A percentile compares a stretch with the other conserved stretches of the same genome.
Conservation (phyloP, 2,329 filamentous ascomycete genomes). For the Fusarium incarnatum region DNA sequence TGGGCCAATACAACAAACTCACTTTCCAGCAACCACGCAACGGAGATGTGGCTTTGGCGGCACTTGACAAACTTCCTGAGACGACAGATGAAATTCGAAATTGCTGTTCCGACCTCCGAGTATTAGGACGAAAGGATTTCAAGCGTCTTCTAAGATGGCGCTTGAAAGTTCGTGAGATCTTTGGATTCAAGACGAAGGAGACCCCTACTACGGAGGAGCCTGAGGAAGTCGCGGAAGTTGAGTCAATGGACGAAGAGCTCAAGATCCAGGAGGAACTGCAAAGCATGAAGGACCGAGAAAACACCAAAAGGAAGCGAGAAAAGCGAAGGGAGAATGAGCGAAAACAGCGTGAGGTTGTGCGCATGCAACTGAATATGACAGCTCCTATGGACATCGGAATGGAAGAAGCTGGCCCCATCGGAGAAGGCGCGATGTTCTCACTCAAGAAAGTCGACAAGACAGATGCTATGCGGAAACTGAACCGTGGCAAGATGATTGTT, state of each 20-base stretch:
- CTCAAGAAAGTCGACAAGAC: slow-evolving; percentile 85
- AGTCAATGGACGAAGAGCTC: slow-evolving; percentile 94
- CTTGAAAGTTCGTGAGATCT: slow-evolving; percentile 87
- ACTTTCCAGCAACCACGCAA: slow-evolving; percentile 84
- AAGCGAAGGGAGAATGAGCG: slow-evolving; percentile 89
- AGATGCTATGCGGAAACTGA: slow-evolving; percentile 70
- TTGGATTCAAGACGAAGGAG: slow-evolving; percentile 86
- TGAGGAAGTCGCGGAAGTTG: slow-evolving; percentile 83
- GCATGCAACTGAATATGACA: slow-evolving; percentile 97
- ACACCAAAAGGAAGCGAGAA: slow-evolving; percentile 81
- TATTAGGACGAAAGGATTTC: slow-evolving; percentile 94
- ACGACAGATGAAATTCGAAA: slow-evolving; percentile 84
- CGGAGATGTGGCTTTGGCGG: slow-evolving; percentile 86
- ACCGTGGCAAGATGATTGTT: slow-evolving; percentile 81
- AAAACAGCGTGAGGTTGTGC: slow-evolving; percentile 93
- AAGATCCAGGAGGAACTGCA: slow-evolving; percentile 90
- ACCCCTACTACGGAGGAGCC: slow-evolving; percentile 57
- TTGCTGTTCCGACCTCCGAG: slow-evolving; percentile 86
- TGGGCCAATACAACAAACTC: slow-evolving; percentile 86
- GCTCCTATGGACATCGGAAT: slow-evolving; percentile 95
- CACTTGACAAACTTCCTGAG: slow-evolving; percentile 85
- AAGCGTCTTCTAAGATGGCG: slow-evolving; percentile 90
- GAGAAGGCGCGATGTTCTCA: slow-evolving; percentile 86
- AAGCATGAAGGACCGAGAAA: slow-evolving; percentile 82
- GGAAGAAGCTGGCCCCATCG: slow-evolving; percentile 83